Conservation (phyloP, 768 basidiomycete genomes). For the Dentipellis sp. region DNA sequence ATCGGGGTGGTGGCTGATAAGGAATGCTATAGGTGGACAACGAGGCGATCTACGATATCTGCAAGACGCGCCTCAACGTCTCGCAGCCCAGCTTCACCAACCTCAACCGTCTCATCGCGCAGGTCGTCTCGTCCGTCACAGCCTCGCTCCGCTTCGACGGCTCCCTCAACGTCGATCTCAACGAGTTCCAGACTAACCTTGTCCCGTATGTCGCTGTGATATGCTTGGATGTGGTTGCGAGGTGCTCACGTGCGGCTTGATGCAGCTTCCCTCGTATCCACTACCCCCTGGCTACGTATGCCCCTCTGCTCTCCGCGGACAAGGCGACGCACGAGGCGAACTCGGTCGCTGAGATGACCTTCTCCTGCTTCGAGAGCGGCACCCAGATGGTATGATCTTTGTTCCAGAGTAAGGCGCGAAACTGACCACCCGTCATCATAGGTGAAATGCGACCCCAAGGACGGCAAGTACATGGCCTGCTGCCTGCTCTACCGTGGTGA, state of each 20-base stretch:
- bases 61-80: conserved; percentile 90
- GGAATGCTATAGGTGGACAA: conserved; percentile 70
- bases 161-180: conserved; percentile 93
- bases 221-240: conserved; percentile 1
- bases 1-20: not conserved
- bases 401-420: not conserved
- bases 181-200: conserved; percentile 98
- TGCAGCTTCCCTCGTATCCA: conserved; percentile 93
- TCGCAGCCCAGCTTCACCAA: conserved; percentile 84
- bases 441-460: conserved; percentile 87
- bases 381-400: conserved; percentile 71
- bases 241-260: not conserved
- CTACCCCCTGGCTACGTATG: conserved; percentile 95
- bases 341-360: conserved; percentile 97
- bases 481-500: conserved; percentile 91
- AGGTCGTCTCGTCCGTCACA: conserved; percentile 97
- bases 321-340: conserved; percentile 97
- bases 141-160: conserved; percentile 97
- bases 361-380: conserved; percentile 92
- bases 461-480: conserved; percentile 99
- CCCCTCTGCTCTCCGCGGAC: conserved; percentile 90
- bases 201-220: conserved; percentile 66
- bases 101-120: conserved; percentile 93
- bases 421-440: conserved; percentile 4
- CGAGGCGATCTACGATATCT: conserved; percentile 99